A percentile compares a stretch with the other conserved stretches of the same genome.
These are phyloP conservation scores for Euphorbia schlechtendalii DNA, from an alignment of 441 rosid genomes.

Conservation along the genomic window DNA sequence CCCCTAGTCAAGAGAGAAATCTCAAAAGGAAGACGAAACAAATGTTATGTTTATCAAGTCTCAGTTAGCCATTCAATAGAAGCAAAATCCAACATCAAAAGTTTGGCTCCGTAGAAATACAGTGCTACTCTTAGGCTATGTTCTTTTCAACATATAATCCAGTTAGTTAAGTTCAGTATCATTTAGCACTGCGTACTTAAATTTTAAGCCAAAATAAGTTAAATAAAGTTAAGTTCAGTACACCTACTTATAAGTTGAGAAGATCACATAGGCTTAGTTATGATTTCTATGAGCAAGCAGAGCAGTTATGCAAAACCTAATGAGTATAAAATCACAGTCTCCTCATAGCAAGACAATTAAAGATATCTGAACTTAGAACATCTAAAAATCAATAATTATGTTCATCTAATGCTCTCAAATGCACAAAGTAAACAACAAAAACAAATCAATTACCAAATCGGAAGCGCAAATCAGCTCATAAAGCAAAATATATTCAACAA, in stretches of 20 bases:
- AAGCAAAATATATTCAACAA: background rate
- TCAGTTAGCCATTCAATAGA: background rate
- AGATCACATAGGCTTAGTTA: no score
- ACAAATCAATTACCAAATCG: background rate
- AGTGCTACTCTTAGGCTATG: background rate
- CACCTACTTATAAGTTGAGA: no score
- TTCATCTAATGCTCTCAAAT: background rate
- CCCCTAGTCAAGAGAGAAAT: no score
- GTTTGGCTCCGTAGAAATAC: background rate
- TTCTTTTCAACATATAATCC: no score
- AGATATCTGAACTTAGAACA: background rate
- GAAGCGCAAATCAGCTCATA: background rate
- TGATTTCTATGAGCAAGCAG: background rate
- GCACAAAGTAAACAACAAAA: background rate
- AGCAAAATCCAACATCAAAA: background rate
- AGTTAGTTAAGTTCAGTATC: no score
- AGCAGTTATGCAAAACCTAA: background rate
- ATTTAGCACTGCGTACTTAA: no score
- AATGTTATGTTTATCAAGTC: background rate
- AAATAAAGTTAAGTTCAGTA: no score
- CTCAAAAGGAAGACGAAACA: background rate
- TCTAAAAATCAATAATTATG: background rate
- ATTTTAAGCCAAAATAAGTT: no score
- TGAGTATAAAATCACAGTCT: background rate
- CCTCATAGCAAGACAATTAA: background rate